phyloP scores from a whole-genome alignment of 768 basidiomycete genomes.

The Neoboletus subvelutipes region DNA sequence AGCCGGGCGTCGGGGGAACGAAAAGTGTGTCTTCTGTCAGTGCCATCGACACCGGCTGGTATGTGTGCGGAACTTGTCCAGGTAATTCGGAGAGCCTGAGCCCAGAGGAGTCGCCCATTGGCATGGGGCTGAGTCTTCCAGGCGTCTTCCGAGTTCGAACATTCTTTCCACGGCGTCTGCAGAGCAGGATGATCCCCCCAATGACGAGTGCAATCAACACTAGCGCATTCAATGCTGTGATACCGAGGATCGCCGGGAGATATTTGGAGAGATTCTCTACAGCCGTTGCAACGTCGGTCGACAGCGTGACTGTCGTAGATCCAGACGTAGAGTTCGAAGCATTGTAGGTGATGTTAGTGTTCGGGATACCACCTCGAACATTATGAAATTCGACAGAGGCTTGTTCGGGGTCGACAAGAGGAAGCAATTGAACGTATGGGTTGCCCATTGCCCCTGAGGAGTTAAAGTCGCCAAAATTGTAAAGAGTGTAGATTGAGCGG shows the following conservation, averaged over 20 bases:
- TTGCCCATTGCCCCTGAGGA: slow-evolving; percentile 61
- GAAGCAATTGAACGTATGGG: slow-evolving; percentile 75
- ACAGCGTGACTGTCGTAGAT: slow-evolving; percentile 50
- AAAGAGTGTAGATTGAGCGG: slow-evolving; percentile 78
- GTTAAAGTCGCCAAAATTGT: slow-evolving; percentile 82
- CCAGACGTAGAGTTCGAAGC: slow-evolving; percentile 44
- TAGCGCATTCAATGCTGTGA: slow-evolving; percentile 77
- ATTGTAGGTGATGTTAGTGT: slow-evolving; percentile 68
- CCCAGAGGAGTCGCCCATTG: slow-evolving; percentile 41
- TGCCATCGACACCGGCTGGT: slow-evolving; percentile 67
- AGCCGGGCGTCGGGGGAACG: slow-evolving; percentile 59
- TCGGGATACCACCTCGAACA: slow-evolving; percentile 61
- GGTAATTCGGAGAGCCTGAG: slow-evolving; percentile 38
- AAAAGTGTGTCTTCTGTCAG: slow-evolving; percentile 46
- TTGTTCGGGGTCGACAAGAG: slow-evolving; percentile 64
- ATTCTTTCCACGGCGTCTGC: slow-evolving; percentile 45
- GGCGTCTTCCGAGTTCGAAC: slow-evolving; percentile 35
- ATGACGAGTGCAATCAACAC: slow-evolving; percentile 58
- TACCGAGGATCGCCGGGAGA: slow-evolving; percentile 71
- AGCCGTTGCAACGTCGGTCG: slow-evolving; percentile 55
- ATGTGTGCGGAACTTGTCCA: slow-evolving; percentile 47
- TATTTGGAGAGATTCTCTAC: slow-evolving; percentile 62
- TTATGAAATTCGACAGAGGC: slow-evolving; percentile 73
- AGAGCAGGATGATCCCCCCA: slow-evolving; percentile 53
- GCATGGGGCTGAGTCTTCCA: slow-evolving; percentile 58